A percentile compares a stretch with the other conserved stretches of the same genome.
These are phyloP conservation scores for Beauveria sp. DNA, from an alignment of 2,329 filamentous ascomycete species.

Conservation along the genomic window DNA sequence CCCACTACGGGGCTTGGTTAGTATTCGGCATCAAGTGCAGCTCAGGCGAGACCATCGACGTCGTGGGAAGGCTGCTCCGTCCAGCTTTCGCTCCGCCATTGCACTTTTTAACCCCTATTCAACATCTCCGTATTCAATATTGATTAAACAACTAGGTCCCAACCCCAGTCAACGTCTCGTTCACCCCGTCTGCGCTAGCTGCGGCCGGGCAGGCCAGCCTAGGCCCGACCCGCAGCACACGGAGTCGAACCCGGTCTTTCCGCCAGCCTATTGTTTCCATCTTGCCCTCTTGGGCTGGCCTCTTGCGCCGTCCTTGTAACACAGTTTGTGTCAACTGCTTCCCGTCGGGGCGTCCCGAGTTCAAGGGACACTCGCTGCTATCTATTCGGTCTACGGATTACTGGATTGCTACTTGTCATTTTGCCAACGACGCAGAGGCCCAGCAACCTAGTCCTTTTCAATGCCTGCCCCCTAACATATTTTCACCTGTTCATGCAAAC, in stretches of 20 bases:
- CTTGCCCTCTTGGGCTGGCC: conserved; percentile 3
- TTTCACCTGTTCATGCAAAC: neutral
- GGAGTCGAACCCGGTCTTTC: conserved; percentile 9
- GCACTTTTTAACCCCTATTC: neutral
- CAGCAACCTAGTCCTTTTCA: neutral
- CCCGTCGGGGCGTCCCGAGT: neutral
- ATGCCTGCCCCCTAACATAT: neutral
- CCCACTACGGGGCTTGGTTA: neutral
- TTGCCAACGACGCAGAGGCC: neutral
- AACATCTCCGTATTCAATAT: neutral
- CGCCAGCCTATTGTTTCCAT: conserved; percentile 1
- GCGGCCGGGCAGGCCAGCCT: neutral
- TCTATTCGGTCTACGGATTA: too few species aligned
- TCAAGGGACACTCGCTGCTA: neutral
- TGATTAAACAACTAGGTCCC: neutral
- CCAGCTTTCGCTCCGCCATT: neutral
- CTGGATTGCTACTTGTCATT: too few species aligned
- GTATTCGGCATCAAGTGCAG: neutral
- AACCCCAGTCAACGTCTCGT: neutral
- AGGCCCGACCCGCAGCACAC: conserved; percentile 3
- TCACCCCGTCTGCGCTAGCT: neutral
- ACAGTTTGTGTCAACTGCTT: neutral
- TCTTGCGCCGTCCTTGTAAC: neutral
- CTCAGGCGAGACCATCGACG: neutral
- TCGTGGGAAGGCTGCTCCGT: neutral